Percentiles rank a stretch among this genome's conserved stretches.
phyloP scores from a whole-genome alignment of 2,329 filamentous ascomycete species.

The Mycogone perniciosa region DNA sequence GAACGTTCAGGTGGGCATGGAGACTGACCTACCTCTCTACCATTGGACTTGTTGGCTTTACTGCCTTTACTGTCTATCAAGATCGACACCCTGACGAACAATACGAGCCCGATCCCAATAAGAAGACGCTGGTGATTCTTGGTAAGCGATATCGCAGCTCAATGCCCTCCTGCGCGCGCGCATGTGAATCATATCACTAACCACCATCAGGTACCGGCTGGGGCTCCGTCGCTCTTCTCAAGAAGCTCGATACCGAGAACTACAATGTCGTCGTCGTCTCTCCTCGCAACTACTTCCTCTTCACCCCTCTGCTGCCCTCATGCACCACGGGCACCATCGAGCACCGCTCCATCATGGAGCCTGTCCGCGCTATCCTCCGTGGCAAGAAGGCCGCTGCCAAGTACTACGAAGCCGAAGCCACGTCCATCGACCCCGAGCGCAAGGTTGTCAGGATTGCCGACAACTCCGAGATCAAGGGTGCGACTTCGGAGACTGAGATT shows the following conservation, averaged over 20 bases:
- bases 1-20: slow-evolving; percentile 73
- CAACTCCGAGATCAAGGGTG: slow-evolving; percentile 86
- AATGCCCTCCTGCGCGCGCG: neutral
- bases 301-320: slow-evolving; percentile 93
- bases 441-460: slow-evolving; percentile 86
- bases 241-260: slow-evolving; percentile 98
- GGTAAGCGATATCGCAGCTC: slow-evolving; percentile 49
- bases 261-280: slow-evolving; percentile 99
- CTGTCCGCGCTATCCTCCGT: slow-evolving; percentile 88
- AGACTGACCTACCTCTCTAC: slow-evolving; percentile 71
- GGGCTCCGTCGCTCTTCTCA: slow-evolving; percentile 90
- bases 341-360: slow-evolving; percentile 99
- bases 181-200: slow-evolving; percentile 16
- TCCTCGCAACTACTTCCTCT: slow-evolving; percentile 98
- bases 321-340: slow-evolving; percentile 97
- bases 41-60: slow-evolving; percentile 61
- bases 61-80: slow-evolving; percentile 76
- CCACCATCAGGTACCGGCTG: slow-evolving; percentile 73
- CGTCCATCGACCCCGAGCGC: slow-evolving; percentile 87
- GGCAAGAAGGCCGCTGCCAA: slow-evolving; percentile 91
- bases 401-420: slow-evolving; percentile 97
- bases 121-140: slow-evolving; percentile 95
- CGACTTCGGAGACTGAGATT: slow-evolving; percentile 75
- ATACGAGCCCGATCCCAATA: slow-evolving; percentile 68
- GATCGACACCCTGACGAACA: slow-evolving; percentile 79